These are phyloP conservation scores for Rhodotorula babjevae DNA, from an alignment of 768 basidiomycete genomes.

Conservation along the genomic window DNA sequence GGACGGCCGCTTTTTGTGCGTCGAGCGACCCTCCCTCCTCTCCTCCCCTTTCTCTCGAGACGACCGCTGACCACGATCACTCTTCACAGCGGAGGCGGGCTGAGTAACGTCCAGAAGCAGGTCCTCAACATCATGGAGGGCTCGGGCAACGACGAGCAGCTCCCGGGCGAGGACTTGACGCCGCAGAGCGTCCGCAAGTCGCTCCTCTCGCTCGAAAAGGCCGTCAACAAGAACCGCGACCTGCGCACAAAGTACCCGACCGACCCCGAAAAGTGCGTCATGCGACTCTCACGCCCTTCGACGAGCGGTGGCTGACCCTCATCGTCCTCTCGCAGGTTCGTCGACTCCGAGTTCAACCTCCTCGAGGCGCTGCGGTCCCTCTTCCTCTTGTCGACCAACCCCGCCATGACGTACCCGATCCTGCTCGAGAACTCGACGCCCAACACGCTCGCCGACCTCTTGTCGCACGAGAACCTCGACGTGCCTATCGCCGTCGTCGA, in stretches of 20 bases:
- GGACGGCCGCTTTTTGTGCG: conserved; percentile 43
- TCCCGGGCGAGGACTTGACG: conserved; percentile 46
- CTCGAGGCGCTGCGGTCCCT: conserved; percentile 79
- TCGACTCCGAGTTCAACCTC: conserved; percentile 95
- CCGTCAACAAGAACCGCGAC: conserved; percentile 90
- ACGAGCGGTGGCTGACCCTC: background rate
- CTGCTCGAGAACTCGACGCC: conserved; percentile 71
- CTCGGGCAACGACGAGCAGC: conserved; percentile 54
- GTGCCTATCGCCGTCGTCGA: conserved; percentile 95
- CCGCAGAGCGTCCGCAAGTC: conserved; percentile 66
- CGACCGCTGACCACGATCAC: conserved; percentile 60
- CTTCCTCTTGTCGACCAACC: conserved; percentile 80
- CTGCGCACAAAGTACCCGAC: conserved; percentile 57
- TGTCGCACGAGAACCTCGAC: conserved; percentile 84
- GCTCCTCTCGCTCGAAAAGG: conserved; percentile 75
- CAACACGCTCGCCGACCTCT: conserved; percentile 67
- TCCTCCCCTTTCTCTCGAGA: background rate
- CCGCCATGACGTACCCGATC: conserved; percentile 80
- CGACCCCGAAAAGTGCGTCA: conserved; percentile 50
- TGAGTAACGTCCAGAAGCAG: conserved; percentile 87
- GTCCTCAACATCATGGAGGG: conserved; percentile 88
- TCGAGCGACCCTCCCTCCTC: background rate
- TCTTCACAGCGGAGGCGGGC: conserved; percentile 71
- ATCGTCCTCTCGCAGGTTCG: conserved; percentile 64
- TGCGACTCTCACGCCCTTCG: background rate